phyloP scores from a whole-genome alignment of 805 yeast species.

The Wickerhamomyces chambardii region DNA sequence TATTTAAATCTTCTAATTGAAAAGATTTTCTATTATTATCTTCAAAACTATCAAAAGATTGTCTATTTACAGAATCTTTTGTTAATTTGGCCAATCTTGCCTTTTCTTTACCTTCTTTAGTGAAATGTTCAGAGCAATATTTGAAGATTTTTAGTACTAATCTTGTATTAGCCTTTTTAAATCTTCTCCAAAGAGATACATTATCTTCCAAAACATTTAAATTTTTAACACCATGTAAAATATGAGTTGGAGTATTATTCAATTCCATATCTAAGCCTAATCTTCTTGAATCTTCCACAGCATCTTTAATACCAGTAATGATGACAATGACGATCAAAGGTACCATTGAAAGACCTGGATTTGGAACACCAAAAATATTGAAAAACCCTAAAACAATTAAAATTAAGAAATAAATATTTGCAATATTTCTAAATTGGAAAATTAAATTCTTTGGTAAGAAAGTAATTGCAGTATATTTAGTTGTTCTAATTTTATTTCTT shows the following conservation, averaged over 20 bases:
- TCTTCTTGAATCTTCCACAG: conserved; percentile 73
- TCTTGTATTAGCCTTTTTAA: conserved; percentile 45
- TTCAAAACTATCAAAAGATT: conserved; percentile 29
- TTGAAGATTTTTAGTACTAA: conserved; percentile 15
- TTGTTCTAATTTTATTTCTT: conserved; percentile 88
- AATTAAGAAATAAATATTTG: conserved; percentile 79
- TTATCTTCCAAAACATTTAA: conserved; percentile 55
- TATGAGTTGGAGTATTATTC: conserved; percentile 66
- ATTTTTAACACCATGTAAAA: conserved; percentile 46
- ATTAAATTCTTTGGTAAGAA: conserved; percentile 80
- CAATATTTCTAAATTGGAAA: conserved; percentile 80
- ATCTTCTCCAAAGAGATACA: conserved; percentile 58
- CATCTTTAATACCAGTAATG: conserved; percentile 73
- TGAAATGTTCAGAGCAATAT: conserved; percentile 18
- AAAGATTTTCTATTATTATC: conserved; percentile 18
- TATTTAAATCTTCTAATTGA: conserved; percentile 16
- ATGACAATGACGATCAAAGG: conserved; percentile 73
- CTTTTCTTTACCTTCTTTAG: conserved; percentile 27
- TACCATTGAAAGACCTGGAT: conserved; percentile 65
- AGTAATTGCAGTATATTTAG: conserved; percentile 87
- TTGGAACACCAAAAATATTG: conserved; percentile 72
- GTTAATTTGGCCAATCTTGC: conserved; percentile 18
- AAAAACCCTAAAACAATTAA: conserved; percentile 75
- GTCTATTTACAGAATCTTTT: conserved; percentile 19
- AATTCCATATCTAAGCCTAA: conserved; percentile 65